These are phyloP conservation scores for Boletus edulis DNA, from an alignment of 768 basidiomycete genomes.

Conservation along the genomic window DNA sequence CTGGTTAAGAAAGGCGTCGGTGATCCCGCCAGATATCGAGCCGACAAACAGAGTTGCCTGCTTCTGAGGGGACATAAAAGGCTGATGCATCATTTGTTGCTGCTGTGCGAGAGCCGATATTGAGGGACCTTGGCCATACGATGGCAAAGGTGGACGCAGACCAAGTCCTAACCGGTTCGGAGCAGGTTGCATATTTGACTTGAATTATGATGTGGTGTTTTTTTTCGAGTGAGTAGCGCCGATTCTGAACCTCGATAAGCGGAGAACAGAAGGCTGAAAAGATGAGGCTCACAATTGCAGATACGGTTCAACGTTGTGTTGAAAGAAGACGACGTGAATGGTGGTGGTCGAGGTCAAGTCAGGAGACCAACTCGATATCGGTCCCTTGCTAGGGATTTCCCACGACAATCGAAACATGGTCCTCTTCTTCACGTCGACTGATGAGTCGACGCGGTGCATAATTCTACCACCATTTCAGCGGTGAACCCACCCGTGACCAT, in stretches of 20 bases:
- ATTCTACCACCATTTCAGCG: slow-evolving; percentile 35
- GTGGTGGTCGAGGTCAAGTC: slow-evolving; percentile 3
- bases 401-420: slow-evolving; percentile 42
- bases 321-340: background rate
- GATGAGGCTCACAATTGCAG: slow-evolving; percentile 1
- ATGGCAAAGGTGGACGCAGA: slow-evolving; percentile 83
- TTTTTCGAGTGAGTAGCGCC: background rate
- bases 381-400: background rate
- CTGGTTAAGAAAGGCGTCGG: slow-evolving; percentile 74
- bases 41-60: slow-evolving; percentile 85
- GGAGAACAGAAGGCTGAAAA: background rate
- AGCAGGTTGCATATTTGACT: slow-evolving; percentile 54
- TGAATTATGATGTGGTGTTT: background rate
- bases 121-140: slow-evolving; percentile 89
- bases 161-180: slow-evolving; percentile 83
- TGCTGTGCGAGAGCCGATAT: slow-evolving; percentile 88
- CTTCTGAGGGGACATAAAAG: slow-evolving; percentile 70
- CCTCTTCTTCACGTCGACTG: slow-evolving; percentile 59
- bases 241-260: background rate
- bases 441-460: slow-evolving; percentile 17
- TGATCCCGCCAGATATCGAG: slow-evolving; percentile 91
- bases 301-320: background rate
- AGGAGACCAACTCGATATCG: background rate
- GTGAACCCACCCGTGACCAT: slow-evolving; percentile 63
- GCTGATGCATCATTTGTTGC: slow-evolving; percentile 60